Base-by-base conservation (phyloP, 371 early-diverging fungal genomes). In the Apophysomyces ossiformis region DNA sequence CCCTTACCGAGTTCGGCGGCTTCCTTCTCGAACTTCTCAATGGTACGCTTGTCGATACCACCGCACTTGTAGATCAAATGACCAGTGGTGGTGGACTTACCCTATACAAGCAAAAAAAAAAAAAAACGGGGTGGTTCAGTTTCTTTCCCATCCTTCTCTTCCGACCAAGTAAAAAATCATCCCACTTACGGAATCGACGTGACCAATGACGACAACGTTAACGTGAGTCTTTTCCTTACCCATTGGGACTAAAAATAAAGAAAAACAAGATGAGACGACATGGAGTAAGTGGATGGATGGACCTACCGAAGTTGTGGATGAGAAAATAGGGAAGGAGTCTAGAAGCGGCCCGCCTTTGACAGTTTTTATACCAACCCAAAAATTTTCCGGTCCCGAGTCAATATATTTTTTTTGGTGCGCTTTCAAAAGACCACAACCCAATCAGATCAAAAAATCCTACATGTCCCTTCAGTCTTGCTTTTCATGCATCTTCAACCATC, bases 21-120 rank as follows among this genome's bases (percentile, higher is more conserved):
- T 86, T 99, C 99, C 93, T 97, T 93, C 88, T 96, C 97, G 90
- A 98, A 98, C 93, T 99, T 99, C 79, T 99, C 98, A 65, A 99
- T 94, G 86, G 96, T 95, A 92, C 99, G 95, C 91, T 95, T 93
- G 87, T 96, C 97, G 80, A 99, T 97, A 93, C 93, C 94, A 88
- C 98, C 97, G 87, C 96, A 93, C 88, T 97, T 93, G 93, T 97
- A 96, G 86, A 99, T 95, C 86, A 99, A 93, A 87, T 98, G 99
- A 83, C 99, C 84, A 69, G 84, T 83, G 59, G 83, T 83, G 75
- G 83, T 83, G 70, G 83, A 83, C 73, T 83, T 83, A 70, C 83
- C 83, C 77, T 77, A 38, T n/a, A 57, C 9, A 67, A 37, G 35
- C 26, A 26, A 26, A 26, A 26, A 26, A 2, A 26, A n/a, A n/a